Base-by-base conservation (phyloP, 192 early-diverging fungal species). In the Glomus cerebriforme region DNA sequence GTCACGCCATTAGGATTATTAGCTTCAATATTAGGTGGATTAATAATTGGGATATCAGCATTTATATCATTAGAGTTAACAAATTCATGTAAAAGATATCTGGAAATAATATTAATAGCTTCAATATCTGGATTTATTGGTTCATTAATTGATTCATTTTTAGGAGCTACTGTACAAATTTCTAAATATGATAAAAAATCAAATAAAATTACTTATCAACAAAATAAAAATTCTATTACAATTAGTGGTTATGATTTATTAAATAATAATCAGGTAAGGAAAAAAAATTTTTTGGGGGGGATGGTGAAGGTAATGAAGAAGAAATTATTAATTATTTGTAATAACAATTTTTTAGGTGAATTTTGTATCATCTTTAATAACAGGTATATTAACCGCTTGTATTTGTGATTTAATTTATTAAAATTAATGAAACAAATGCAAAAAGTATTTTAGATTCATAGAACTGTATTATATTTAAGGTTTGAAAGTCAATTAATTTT, bases 111-210 rank as follows among this genome's bases (percentile, higher is more conserved):
- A 27, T 19, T 84, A 7, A 71, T 91, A 31, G 93, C 92, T 12
- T 87, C 90, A 8, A 79, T 87, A 7, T 87, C 89, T 31, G 96
- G 96, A 15, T 79, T 92, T 54, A 73, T 91, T 66, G 96, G 96
- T 27, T 96, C 95, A 19, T 73, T 95, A 84, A 89, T 92, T 31
- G 96, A 97, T 84, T 97, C 96, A 26, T 43, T 97, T 1, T 82
- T 97, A 13, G 96, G 96, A 27, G 95, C 93, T 6, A 95, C 96
- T 1, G 84, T 96, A 0, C 89, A 95, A 77, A 86, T 91, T 67
- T 87, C 89, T 19, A 84, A 92, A 24, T 97, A 94, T 83, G 87
- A 93, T 67, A 86, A 90, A 24, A 85, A 87, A 15, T 90, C 87
- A 49, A 84, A 90, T 34, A 82, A 89, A 35, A 89, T 92, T 63